Evolutionary conservation across 306 rosid species (phyloP), one percentile per base, ranked within the genome.

Genomic region (Pterocarpus macrocarpus): DNA sequence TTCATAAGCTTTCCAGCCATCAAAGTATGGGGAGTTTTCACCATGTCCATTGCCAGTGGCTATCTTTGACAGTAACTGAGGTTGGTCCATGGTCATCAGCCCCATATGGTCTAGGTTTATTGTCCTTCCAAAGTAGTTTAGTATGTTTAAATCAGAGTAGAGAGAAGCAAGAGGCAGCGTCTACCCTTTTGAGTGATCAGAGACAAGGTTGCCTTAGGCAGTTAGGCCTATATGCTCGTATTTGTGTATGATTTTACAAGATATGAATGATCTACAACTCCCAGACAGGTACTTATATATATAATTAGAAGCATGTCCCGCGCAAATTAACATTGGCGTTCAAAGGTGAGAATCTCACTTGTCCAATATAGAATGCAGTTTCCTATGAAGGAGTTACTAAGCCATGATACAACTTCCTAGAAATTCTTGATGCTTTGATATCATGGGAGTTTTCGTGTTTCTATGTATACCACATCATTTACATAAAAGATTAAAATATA

Each of bases 1-100:
- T 6, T 94, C 91, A 64, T 87, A 88, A 7, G 97, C 98, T 62
- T 92, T 92, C 98, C 98, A 94, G 1, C 98, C 98, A 56, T 90
- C 97, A 65, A 94, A 94, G 53, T 89, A 89, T 0, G 95, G 87
- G 3, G 92, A 90, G 17, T 87, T 39, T 76, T 94, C 98, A 5
- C 88, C 94, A 44, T 94, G 95, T 17, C 98, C 98, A 41, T 85
- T 36, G 5, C 97, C 88, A 0, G 83, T 88, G 47, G 98, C 98
- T 3, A 90, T 83, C 76, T 88, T 92, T 9, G 98, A 94, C 77
- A 94, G 58, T 47, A 88, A 73, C 5, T 86, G 78, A 15, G 76
- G 41, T 75, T 85, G 82, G 44, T 80, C 64, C 64, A 69, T 64
- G 2, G 5, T 57, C 62, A 47, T 56, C 16, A 71, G 7, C 61